Percentiles rank a stretch among this genome's conserved stretches.
phyloP scores from a whole-genome alignment of 805 yeast species.

The Jamesozyma spencerorum region DNA sequence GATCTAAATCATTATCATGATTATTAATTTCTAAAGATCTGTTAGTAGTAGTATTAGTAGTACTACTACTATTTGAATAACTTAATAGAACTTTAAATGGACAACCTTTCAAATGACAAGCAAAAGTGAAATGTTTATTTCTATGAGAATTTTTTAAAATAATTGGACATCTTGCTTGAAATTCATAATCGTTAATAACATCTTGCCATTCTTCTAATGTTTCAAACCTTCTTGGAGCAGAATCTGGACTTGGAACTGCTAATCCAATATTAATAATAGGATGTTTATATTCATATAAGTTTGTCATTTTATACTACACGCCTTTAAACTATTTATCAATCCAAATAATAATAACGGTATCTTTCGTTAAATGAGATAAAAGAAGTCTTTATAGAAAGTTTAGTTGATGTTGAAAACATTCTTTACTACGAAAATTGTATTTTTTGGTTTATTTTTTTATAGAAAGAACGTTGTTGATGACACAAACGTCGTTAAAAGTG shows the following conservation, averaged over 20 bases:
- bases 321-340: no score
- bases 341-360: no score
- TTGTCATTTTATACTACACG: slow-evolving; percentile 4
- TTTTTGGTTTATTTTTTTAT: no score
- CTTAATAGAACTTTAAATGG: slow-evolving; percentile 28
- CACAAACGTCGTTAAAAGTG: no score
- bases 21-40: neutral
- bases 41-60: neutral
- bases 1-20: neutral
- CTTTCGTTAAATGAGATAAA: slow-evolving; percentile 17
- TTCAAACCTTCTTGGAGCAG: slow-evolving; percentile 19
- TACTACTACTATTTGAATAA: slow-evolving; percentile 15
- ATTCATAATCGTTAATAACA: slow-evolving; percentile 30
- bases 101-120: slow-evolving; percentile 29
- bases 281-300: slow-evolving; percentile 29
- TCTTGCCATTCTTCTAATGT: slow-evolving; percentile 28
- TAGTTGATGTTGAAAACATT: no score
- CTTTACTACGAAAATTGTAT: no score
- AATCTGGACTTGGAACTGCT: slow-evolving; percentile 18
- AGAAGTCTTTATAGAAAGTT: neutral
- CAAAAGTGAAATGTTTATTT: slow-evolving; percentile 30
- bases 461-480: neutral
- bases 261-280: slow-evolving; percentile 28
- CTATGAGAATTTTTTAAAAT: slow-evolving; percentile 30
- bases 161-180: slow-evolving; percentile 30